phyloP scores from a whole-genome alignment of 225 moss, liverwort and hornwort genomes.

The Neckera pumila region DNA sequence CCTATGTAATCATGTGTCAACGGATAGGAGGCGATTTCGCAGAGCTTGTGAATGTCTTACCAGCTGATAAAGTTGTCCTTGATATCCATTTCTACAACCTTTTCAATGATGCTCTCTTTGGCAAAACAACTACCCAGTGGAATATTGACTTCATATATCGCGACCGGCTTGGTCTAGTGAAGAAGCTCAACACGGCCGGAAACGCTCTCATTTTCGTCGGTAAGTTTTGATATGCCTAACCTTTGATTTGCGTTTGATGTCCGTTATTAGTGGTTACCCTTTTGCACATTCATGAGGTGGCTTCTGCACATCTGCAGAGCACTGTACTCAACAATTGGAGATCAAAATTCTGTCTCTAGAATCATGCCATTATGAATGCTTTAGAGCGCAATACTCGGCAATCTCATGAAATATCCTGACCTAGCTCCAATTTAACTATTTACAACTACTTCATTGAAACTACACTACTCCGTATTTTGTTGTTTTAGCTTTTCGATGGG shows the following conservation, averaged over 20 bases:
- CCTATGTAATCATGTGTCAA: slow-evolving; percentile 38
- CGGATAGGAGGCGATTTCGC: slow-evolving; percentile 31
- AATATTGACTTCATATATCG: slow-evolving; percentile 25
- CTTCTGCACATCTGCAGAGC: background rate
- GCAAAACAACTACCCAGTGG: slow-evolving; percentile 17
- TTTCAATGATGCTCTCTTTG: slow-evolving; percentile 16
- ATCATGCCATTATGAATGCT: no score
- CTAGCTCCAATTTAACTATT: no score
- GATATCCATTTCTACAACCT: slow-evolving; percentile 48
- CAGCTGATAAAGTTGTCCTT: slow-evolving; percentile 38
- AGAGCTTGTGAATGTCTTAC: slow-evolving; percentile 34
- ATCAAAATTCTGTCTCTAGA: background rate
- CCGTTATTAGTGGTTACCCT: background rate
- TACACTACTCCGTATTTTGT: background rate
- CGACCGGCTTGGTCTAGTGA: slow-evolving; percentile 7
- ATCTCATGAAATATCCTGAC: no score
- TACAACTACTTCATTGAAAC: background rate
- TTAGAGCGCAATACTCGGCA: background rate
- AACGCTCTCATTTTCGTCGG: slow-evolving; percentile 38
- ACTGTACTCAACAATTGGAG: background rate
- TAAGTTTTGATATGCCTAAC: background rate
- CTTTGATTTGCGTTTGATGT: background rate
- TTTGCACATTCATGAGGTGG: background rate
- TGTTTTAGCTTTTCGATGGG: background rate
- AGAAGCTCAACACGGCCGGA: slow-evolving; percentile 25